Base-by-base conservation (phyloP, 148 eudicot species). In the Suaeda aralocaspica region DNA sequence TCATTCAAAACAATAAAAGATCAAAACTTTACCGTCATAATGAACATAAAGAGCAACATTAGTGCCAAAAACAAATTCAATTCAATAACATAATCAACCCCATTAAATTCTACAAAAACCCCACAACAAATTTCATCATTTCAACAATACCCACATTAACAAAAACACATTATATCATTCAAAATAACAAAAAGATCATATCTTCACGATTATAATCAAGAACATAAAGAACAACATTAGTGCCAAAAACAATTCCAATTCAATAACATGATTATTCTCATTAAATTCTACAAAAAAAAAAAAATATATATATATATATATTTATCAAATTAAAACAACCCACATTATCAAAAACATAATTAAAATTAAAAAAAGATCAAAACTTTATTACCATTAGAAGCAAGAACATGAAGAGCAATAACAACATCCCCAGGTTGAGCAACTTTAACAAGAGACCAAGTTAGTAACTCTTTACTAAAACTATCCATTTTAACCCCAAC, bases 401-500 rank as follows among this genome's bases (percentile, higher is more conserved):
- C 62, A 13, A 90, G 82, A 49, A 88, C 86, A 77, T 93, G 98
- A 25, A 93, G 84, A 42, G 98, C 98, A 67, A 93, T 64, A 22
- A 93, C 87, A 59, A 83, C 82, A 87, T 93, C 98, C 74, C 96
- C 97, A 69, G 89, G 76, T 14, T 81, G 73, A 55, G 97, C 89
- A 24, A 80, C 82, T 46, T 93, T 91, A 21, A 91, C 96, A 56
- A 93, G 83, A 18, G 95, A 84, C 98, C 98, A 93, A 44, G 98
- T 93, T 9, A 93, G 86, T 61, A 93, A 41, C 75, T 91, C 98
- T 57, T 75, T 84, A 71, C 98, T 93, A 11, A 70, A 69, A n/a
- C 78, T 79, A 72, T 91, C 92, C 80, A 91, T 60, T 71, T 93
- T 93, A 64, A 93, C 89, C 14, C 97, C 98, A 10, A 93, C 97